Evolutionary conservation across 2,329 filamentous ascomycete genomes (phyloP).

Genomic region (Pseudogymnoascus sp.): DNA sequence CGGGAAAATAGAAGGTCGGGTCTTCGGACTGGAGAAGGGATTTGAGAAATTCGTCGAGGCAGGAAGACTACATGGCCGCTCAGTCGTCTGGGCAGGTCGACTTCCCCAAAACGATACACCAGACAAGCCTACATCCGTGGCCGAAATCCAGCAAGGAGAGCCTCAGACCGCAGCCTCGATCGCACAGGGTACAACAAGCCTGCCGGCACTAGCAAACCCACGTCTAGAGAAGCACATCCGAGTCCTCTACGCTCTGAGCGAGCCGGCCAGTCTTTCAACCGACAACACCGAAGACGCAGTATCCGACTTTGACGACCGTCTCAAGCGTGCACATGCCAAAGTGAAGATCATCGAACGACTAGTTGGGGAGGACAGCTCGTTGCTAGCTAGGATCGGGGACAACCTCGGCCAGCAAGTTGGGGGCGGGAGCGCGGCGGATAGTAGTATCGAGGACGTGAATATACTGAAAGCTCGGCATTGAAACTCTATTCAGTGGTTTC

Average conservation of each 20-base stretch:
- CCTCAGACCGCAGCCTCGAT: conserved; percentile 20
- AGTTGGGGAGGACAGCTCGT: conserved; percentile 39
- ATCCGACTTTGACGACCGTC: conserved; percentile 80
- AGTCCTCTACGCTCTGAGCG: conserved; percentile 68
- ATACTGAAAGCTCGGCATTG: conserved; percentile 31
- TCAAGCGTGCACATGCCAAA: conserved; percentile 78
- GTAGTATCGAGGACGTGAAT: conserved; percentile 42
- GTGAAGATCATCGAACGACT: conserved; percentile 77
- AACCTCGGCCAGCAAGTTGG: conserved; percentile 5
- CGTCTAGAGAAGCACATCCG: conserved; percentile 71
- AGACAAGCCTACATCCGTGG: conserved; percentile 5
- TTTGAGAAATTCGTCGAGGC: conserved; percentile 86
- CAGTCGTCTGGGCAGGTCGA: conserved; percentile 76
- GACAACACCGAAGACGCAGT: conserved; percentile 85
- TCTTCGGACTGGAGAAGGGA: conserved; percentile 84
- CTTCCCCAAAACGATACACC: conserved; percentile 33
- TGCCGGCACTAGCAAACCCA: conserved; percentile 49
- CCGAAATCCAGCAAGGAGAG: conserved; percentile 23
- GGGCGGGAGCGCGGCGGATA: conserved; percentile 29
- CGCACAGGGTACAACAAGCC: conserved; percentile 15
- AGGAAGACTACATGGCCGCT: conserved; percentile 69
- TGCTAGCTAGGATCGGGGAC: conserved; percentile 15
- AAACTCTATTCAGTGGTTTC: conserved; percentile 5
- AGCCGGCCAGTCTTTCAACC: conserved; percentile 68
- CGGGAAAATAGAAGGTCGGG: conserved; percentile 79